phyloP scores from a whole-genome alignment of 2,329 filamentous ascomycete genomes.

The Penicillium olsonii region DNA sequence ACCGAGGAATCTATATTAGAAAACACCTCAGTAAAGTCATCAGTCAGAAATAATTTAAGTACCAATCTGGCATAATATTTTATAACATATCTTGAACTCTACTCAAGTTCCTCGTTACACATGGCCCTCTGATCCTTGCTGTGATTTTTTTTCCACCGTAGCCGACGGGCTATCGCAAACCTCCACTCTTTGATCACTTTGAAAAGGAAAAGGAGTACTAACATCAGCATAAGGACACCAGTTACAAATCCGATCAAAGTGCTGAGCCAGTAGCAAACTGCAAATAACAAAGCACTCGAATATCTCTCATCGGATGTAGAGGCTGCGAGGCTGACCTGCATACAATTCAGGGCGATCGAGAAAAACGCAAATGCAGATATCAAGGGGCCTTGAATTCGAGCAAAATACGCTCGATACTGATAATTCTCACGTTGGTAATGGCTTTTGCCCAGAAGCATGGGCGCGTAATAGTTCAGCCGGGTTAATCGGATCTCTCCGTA shows the following conservation, averaged over 20 bases:
- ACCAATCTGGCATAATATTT: too few relatives aligned
- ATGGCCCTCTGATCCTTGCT: conserved; percentile 4
- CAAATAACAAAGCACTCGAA: conserved; percentile 11
- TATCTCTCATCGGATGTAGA: conserved; percentile 6
- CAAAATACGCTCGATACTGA: conserved; percentile 14
- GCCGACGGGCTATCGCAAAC: conserved; percentile 11
- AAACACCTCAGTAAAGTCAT: too few relatives aligned
- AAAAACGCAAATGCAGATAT: conserved; percentile 12
- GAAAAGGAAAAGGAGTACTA: conserved; percentile 6
- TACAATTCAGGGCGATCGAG: conserved; percentile 11
- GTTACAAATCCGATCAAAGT: conserved; percentile 7
- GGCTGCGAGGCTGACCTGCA: conserved; percentile 11
- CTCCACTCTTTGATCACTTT: conserved; percentile 13
- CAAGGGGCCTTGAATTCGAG: conserved; percentile 11
- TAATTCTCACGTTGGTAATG: conserved; percentile 10
- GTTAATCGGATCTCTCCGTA: conserved; percentile 35
- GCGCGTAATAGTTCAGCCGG: conserved; percentile 32
- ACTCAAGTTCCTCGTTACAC: not conserved
- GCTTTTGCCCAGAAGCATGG: conserved; percentile 7
- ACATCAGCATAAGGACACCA: conserved; percentile 6
- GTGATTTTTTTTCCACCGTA: conserved; percentile 2
- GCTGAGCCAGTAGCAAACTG: conserved; percentile 11
- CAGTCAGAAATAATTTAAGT: too few relatives aligned
- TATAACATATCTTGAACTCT: not conserved
- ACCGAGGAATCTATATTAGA: too few relatives aligned